phyloP scores from a whole-genome alignment of 2,329 filamentous ascomycete species.

The Mycocentrospora acerina region DNA sequence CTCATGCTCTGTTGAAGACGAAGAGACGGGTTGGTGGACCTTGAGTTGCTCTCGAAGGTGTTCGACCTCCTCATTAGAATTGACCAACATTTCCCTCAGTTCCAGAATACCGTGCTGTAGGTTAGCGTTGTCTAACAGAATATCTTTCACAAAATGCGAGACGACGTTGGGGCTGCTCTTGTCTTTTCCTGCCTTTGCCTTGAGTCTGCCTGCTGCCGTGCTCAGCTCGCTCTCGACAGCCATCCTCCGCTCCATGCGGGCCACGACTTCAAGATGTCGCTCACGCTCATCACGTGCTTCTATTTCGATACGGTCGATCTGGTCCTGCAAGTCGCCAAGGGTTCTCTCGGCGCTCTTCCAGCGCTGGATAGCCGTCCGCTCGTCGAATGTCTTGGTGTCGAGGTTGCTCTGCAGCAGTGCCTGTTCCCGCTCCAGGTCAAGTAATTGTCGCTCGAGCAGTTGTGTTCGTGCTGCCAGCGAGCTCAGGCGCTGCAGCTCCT shows the following conservation, averaged over 20 bases:
- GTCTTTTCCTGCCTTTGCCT: constrained; percentile 65
- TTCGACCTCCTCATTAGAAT: constrained; percentile 93
- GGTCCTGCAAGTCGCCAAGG: constrained; percentile 76
- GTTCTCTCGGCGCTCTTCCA: constrained; percentile 85
- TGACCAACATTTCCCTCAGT: constrained; percentile 83
- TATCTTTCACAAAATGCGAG: constrained; percentile 94
- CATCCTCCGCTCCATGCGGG: constrained; percentile 80
- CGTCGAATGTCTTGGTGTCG: constrained; percentile 68
- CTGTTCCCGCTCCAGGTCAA: constrained; percentile 79
- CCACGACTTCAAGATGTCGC: constrained; percentile 77
- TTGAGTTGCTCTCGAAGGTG: constrained; percentile 77
- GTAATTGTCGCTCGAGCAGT: constrained; percentile 77
- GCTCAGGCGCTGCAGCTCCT: constrained; percentile 73
- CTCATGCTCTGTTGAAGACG: constrained; percentile 27
- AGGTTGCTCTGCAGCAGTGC: constrained; percentile 69
- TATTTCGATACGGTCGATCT: constrained; percentile 84
- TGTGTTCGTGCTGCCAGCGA: constrained; percentile 72
- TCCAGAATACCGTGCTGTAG: constrained; percentile 90
- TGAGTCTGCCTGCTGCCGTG: constrained; percentile 75
- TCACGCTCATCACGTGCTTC: constrained; percentile 80
- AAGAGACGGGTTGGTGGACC: constrained; percentile 68
- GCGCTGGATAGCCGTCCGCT: constrained; percentile 74
- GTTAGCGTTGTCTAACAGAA: constrained; percentile 92
- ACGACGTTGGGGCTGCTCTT: constrained; percentile 70
- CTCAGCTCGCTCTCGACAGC: constrained; percentile 80